These are phyloP conservation scores for Lasiosphaeria hispida DNA, from an alignment of 495 filamentous ascomycete genomes.

Conservation along the genomic window DNA sequence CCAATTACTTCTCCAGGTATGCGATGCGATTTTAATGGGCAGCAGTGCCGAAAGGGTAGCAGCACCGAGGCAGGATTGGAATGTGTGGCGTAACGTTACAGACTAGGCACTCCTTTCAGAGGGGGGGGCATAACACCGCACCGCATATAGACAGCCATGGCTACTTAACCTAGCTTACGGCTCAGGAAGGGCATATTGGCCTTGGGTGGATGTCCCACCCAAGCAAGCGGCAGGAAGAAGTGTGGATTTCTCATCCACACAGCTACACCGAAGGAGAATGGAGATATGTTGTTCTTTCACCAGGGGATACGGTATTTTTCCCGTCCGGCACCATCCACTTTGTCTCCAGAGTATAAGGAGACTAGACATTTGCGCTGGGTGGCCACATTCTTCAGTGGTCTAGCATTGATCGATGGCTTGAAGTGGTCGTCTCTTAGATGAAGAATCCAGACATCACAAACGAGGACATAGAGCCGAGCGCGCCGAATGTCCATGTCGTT, in stretches of 20 bases:
- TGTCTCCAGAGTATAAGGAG: conserved; percentile 28
- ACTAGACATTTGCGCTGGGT: conserved; percentile 22
- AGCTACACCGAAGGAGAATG: conserved; percentile 25
- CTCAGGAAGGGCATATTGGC: background rate
- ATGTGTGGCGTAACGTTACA: too few relatives aligned
- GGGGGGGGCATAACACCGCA: too few relatives aligned
- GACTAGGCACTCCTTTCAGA: too few relatives aligned
- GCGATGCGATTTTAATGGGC: too few relatives aligned
- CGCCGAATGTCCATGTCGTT: conserved; percentile 17
- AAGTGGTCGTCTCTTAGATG: conserved; percentile 17
- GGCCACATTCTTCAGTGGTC: conserved; percentile 27
- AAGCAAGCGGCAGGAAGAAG: conserved; percentile 21
- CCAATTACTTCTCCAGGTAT: too few relatives aligned
- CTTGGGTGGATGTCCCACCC: too few relatives aligned
- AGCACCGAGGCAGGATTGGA: too few relatives aligned
- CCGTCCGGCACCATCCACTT: conserved; percentile 33
- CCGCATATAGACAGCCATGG: too few relatives aligned
- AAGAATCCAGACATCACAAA: conserved; percentile 19
- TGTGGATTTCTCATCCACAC: conserved; percentile 24
- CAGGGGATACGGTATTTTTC: conserved; percentile 35
- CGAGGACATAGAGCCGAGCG: conserved; percentile 22
- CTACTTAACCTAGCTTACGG: too few relatives aligned
- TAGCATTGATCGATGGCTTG: conserved; percentile 20
- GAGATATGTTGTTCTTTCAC: conserved; percentile 31
- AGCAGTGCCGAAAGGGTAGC: too few relatives aligned